phyloP scores from a whole-genome alignment of 164 flowering plant species.

The Liquidambar formosana region DNA sequence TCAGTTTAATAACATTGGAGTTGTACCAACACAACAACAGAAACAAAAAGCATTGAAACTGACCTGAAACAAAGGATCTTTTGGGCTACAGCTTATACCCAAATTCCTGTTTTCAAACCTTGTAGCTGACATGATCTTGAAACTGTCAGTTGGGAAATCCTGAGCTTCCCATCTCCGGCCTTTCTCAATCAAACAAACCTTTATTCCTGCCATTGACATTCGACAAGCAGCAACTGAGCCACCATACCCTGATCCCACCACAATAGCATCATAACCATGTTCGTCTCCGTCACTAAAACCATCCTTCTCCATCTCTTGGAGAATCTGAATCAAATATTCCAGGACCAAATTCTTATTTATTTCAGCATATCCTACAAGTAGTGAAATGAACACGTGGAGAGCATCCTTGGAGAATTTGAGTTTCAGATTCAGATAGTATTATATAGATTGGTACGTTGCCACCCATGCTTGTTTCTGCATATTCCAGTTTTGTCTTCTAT shows the following conservation, averaged over 20 bases:
- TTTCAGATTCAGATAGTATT: conserved; percentile 1
- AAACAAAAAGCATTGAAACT: background rate
- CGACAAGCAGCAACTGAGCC: conserved; percentile 66
- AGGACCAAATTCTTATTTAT: background rate
- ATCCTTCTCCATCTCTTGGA: conserved; percentile 21
- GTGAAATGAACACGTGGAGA: background rate
- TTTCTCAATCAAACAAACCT: conserved; percentile 61
- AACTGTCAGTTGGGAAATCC: conserved; percentile 50
- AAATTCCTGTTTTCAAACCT: conserved; percentile 37
- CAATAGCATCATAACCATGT: conserved; percentile 54
- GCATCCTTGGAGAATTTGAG: background rate
- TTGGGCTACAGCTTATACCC: conserved; percentile 47
- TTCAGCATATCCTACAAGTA: background rate
- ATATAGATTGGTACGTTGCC: background rate
- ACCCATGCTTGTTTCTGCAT: background rate
- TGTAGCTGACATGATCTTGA: conserved; percentile 36
- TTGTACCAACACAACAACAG: background rate
- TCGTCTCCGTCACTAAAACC: conserved; percentile 18
- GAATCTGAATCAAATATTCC: conserved; percentile 19
- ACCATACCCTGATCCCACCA: conserved; percentile 67
- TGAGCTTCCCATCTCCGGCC: conserved; percentile 55
- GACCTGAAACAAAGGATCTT: conserved; percentile 66
- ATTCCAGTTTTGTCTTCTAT: background rate
- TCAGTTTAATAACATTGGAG: too few relatives aligned
- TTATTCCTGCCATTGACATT: conserved; percentile 51